Base-by-base conservation (phyloP, 306 rosid genomes). In the Phaseolus lunatus region DNA sequence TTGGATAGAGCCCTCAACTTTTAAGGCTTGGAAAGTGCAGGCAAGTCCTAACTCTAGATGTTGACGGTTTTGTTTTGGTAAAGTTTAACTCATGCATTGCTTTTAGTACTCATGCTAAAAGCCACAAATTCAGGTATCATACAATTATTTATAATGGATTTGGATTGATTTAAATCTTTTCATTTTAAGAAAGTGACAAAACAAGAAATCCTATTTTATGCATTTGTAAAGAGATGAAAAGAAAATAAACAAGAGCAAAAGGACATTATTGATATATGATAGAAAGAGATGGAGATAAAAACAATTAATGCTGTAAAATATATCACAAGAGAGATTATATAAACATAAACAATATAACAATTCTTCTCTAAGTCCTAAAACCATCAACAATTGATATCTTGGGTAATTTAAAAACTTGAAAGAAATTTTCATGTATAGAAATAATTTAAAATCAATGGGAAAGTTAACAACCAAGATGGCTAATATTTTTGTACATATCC, bases 21-120 rank as follows among this genome's bases (percentile, higher is more conserved):
- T 62, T 29, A 76, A 20, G 3, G 37, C 3, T 24, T 43, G 31
- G 11, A 49, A 79, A 48, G 78, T 23, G 18, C 64, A 79, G 3
- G 39, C 81, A 54, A 77, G 8, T 41, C 56, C 74, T 24, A 68
- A 69, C 45, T 22, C 19, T 29, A 7, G 77, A 70, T 49, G 64
- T 22, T 47, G 72, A 70, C 18, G 7, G 27, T n/a, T 62, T 16
- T 20, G 27, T n/a, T 62, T 16, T 20, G 62, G 53, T 41, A 37
- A 43, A 39, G 71, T 67, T 80, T 11, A 39, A 73, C 11, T 52
- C 9, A 39, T 44, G 73, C 76, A 12, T 48, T 69, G 12, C 52
- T 78, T 45, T 35, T 35, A 22, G 2, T 26, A 5, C 53, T 71
- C 41, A 45, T 45, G 67, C 58, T 54, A 68, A 67, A 63, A 47